phyloP scores from a whole-genome alignment of 1,284 basidiomycete genomes.

The Marasmius tenuissimus region DNA sequence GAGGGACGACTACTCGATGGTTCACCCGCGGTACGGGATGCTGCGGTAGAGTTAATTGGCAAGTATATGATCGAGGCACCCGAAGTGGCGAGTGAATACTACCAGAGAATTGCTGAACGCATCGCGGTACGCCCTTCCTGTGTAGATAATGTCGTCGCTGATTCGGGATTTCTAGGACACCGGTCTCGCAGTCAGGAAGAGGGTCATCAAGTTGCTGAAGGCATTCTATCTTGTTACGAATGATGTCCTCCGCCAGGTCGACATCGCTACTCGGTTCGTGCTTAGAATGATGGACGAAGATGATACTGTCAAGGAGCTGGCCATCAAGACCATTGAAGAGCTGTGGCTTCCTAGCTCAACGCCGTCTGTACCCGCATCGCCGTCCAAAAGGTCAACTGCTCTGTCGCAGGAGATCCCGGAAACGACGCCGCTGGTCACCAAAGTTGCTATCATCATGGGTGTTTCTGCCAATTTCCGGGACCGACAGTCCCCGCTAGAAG shows the following conservation, averaged over 20 bases:
- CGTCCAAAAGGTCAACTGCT: constrained; percentile 24
- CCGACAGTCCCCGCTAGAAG: constrained; percentile 81
- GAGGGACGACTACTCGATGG: constrained; percentile 88
- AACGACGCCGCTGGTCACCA: constrained; percentile 53
- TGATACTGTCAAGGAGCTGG: constrained; percentile 89
- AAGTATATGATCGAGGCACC: constrained; percentile 92
- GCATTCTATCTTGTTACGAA: constrained; percentile 73
- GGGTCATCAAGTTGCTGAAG: constrained; percentile 92
- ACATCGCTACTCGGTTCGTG: constrained; percentile 85
- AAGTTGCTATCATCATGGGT: constrained; percentile 81
- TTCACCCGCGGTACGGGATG: constrained; percentile 92
- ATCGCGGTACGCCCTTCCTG: constrained; percentile 65
- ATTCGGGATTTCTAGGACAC: constrained; percentile 63
- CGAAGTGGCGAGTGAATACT: constrained; percentile 83
- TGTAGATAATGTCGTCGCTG: not conserved
- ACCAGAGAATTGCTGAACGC: constrained; percentile 81
- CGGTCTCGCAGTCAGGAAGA: constrained; percentile 89
- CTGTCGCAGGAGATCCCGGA: constrained; percentile 35
- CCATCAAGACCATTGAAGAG: constrained; percentile 85
- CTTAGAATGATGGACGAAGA: constrained; percentile 90
- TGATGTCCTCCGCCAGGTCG: constrained; percentile 62
- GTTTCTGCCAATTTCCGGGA: constrained; percentile 83
- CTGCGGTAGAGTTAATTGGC: constrained; percentile 92
- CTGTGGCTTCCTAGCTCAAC: constrained; percentile 71
- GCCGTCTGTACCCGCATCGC: constrained; percentile 28